A percentile compares a stretch with the other conserved stretches of the same genome.
Evolutionary conservation across 2,329 filamentous ascomycete genomes (phyloP).

Genomic region (Cercospora brassicicola): DNA sequence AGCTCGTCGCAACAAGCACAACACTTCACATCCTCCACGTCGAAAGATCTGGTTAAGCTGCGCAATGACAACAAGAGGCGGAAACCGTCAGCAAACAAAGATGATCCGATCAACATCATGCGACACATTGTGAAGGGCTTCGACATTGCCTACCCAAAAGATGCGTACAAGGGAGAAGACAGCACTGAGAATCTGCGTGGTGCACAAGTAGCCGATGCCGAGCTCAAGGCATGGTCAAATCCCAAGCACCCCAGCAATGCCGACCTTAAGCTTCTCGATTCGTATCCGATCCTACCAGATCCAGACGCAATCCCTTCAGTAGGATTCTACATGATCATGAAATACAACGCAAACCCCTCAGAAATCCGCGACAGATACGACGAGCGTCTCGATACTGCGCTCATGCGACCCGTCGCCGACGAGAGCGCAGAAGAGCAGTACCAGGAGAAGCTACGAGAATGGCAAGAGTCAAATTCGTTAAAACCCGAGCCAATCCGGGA

Average conservation of each 20-base stretch:
- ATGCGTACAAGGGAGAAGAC: slow-evolving; percentile 69
- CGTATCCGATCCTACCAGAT: slow-evolving; percentile 62
- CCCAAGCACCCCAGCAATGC: slow-evolving; percentile 61
- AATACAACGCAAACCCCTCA: slow-evolving; percentile 62
- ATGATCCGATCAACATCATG: slow-evolving; percentile 62
- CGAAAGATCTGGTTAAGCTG: slow-evolving; percentile 51
- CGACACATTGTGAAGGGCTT: slow-evolving; percentile 64
- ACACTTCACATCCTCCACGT: slow-evolving; percentile 55
- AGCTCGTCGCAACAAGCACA: slow-evolving; percentile 62
- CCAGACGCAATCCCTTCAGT: slow-evolving; percentile 60
- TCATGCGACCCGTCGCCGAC: slow-evolving; percentile 53
- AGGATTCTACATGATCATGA: slow-evolving; percentile 60
- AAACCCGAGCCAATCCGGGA: slow-evolving; percentile 54
- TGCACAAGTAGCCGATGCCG: slow-evolving; percentile 54
- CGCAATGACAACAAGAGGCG: slow-evolving; percentile 45
- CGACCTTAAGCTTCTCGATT: slow-evolving; percentile 58
- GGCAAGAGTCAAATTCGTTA: slow-evolving; percentile 52
- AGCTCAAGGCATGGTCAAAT: slow-evolving; percentile 59
- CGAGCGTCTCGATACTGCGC: slow-evolving; percentile 58
- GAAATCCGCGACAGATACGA: slow-evolving; percentile 54
- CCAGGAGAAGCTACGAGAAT: slow-evolving; percentile 49
- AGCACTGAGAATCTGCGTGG: slow-evolving; percentile 54
- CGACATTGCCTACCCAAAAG: slow-evolving; percentile 62
- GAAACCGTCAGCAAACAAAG: slow-evolving; percentile 46
- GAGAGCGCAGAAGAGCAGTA: slow-evolving; percentile 53